A percentile compares a stretch with the other conserved stretches of the same genome.
Evolutionary conservation across 345 rosid genomes (phyloP).

Genomic region (Euphorbia peplus): DNA sequence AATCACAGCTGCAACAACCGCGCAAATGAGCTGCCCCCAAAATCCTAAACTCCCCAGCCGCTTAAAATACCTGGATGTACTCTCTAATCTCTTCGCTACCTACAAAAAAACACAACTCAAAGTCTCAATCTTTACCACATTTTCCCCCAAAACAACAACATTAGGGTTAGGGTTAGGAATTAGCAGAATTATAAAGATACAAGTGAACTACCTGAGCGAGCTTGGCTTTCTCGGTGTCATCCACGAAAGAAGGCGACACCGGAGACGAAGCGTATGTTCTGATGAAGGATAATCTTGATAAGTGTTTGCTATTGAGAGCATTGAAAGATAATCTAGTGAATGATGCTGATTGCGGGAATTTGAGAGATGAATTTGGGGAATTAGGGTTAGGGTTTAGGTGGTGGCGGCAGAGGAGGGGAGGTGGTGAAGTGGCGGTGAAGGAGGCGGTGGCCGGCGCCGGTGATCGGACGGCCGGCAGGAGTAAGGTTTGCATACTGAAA

Average conservation of each 20-base stretch:
- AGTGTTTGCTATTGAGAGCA: slow-evolving; percentile 31
- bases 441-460: slow-evolving; percentile 25
- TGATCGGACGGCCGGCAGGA: slow-evolving; percentile 43
- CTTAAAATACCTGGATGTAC: slow-evolving; percentile 87
- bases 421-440: slow-evolving; percentile 18
- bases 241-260: slow-evolving; percentile 37
- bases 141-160: neutral
- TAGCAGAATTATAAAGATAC: neutral
- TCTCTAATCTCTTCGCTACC: slow-evolving; percentile 93
- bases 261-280: slow-evolving; percentile 36
- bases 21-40: slow-evolving; percentile 92
- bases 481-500: slow-evolving; percentile 54
- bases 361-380: slow-evolving; percentile 19
- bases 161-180: no score
- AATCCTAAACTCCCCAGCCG: slow-evolving; percentile 85
- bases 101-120: slow-evolving; percentile 19
- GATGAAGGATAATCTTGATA: slow-evolving; percentile 19
- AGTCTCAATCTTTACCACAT: neutral
- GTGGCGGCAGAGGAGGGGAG: slow-evolving; percentile 18
- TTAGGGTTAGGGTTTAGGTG: slow-evolving; percentile 12
- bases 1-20: slow-evolving; percentile 82
- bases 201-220: slow-evolving; percentile 81
- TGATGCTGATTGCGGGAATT: slow-evolving; percentile 22
- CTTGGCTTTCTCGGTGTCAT: slow-evolving; percentile 57
- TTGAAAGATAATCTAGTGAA: slow-evolving; percentile 17